phyloP scores from a whole-genome alignment of 2,329 filamentous ascomycete genomes.

The Colletotrichum sp. region DNA sequence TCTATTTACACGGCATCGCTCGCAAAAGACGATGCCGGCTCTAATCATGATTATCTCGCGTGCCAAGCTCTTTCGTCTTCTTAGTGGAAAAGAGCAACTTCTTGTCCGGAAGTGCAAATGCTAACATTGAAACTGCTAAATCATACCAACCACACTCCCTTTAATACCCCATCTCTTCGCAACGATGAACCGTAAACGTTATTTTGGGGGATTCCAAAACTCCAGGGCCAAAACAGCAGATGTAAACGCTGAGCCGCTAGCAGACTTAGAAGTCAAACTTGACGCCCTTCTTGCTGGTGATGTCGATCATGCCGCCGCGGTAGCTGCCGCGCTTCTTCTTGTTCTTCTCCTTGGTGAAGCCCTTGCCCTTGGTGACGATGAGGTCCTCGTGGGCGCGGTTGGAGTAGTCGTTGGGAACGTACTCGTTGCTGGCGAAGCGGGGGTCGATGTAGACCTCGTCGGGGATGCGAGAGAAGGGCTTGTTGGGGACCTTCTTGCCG shows the following conservation, averaged over 20 bases:
- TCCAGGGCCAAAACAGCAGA: neutral
- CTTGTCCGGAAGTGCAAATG: neutral
- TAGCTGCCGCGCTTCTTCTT: slow-evolving; percentile 95
- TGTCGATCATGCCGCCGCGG: slow-evolving; percentile 87
- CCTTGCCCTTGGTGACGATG: slow-evolving; percentile 90
- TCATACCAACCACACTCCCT: neutral
- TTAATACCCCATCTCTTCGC: neutral
- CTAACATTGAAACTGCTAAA: neutral
- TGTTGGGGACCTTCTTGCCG: slow-evolving; percentile 57
- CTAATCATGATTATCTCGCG: neutral
- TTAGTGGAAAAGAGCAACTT: neutral
- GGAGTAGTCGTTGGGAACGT: slow-evolving; percentile 85
- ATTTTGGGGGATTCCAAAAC: slow-evolving; percentile 2
- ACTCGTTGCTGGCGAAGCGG: slow-evolving; percentile 78
- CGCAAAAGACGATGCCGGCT: neutral
- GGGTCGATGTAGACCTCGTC: slow-evolving; percentile 72
- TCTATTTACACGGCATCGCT: neutral
- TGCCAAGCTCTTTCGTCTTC: neutral
- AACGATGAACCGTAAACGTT: neutral
- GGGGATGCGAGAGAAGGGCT: slow-evolving; percentile 80
- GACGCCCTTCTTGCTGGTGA: slow-evolving; percentile 80
- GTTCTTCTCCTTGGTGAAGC: slow-evolving; percentile 99
- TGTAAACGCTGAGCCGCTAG: neutral
- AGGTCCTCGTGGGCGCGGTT: slow-evolving; percentile 87
- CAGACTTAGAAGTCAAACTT: slow-evolving; percentile 85